Conservation (phyloP, 2,329 filamentous ascomycete genomes). For the Penicillium occitanis region DNA sequence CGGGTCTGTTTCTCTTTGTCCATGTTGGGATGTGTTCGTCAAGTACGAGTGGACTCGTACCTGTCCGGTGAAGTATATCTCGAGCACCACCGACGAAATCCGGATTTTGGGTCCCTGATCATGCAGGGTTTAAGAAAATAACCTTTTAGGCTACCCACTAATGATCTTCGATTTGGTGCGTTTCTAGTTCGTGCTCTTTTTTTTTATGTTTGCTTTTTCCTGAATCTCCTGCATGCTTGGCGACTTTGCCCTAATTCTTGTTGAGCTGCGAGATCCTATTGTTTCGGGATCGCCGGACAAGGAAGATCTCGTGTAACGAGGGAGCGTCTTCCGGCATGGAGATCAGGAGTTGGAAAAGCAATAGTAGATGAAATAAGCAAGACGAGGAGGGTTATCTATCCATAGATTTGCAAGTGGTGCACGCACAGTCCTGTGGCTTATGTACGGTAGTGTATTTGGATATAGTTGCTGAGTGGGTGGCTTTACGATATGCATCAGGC, state of each 20-base stretch:
- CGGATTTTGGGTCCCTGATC: background rate
- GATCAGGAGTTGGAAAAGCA: background rate
- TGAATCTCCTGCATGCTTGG: slow-evolving; percentile 3
- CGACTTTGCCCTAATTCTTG: background rate
- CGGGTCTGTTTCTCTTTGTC: background rate
- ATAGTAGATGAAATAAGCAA: background rate
- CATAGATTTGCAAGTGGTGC: background rate
- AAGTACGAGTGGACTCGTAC: background rate
- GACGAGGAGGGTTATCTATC: background rate
- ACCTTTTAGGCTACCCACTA: slow-evolving; percentile 2
- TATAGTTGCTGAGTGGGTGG: background rate
- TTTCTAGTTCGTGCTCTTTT: background rate
- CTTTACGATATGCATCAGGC: background rate
- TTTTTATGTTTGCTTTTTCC: background rate
- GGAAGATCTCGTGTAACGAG: slow-evolving; percentile 9
- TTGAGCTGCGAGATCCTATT: background rate
- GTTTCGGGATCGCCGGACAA: background rate
- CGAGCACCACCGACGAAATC: background rate
- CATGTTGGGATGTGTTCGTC: background rate
- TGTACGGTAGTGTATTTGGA: background rate
- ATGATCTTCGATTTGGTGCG: slow-evolving; percentile 1
- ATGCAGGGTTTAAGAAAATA: background rate
- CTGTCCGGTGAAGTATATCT: background rate
- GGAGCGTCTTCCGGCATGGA: slow-evolving; percentile 1
- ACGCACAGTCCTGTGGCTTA: background rate